Conservation (phyloP, 2,329 filamentous ascomycete species). For the Xylaria sp. region DNA sequence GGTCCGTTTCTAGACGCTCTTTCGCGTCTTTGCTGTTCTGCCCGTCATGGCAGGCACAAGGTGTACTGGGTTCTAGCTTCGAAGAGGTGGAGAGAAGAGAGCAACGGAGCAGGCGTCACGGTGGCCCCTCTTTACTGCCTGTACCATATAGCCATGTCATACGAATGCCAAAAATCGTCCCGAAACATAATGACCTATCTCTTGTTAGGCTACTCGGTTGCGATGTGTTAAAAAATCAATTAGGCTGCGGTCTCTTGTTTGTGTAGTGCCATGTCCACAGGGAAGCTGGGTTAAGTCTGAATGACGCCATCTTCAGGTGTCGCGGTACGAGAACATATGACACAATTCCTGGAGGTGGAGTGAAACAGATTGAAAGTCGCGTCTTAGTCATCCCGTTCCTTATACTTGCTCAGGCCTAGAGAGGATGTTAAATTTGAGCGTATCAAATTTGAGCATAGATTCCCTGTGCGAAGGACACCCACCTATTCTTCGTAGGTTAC, state of each 20-base stretch:
- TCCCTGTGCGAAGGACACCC: neutral
- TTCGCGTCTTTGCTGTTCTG: conserved; percentile 36
- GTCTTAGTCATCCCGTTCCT: neutral
- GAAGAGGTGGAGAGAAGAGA: conserved; percentile 41
- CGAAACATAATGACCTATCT: conserved; percentile 27
- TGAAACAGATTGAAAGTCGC: neutral
- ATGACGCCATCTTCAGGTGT: too few species aligned
- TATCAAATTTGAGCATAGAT: too few species aligned
- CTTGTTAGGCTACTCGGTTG: neutral
- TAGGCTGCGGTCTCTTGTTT: neutral
- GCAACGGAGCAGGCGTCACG: conserved; percentile 45
- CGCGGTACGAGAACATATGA: neutral
- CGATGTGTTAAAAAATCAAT: neutral
- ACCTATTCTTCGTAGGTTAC: neutral
- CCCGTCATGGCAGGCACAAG: conserved; percentile 28
- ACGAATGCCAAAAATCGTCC: conserved; percentile 48
- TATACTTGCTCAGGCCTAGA: neutral
- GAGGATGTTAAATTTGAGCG: neutral
- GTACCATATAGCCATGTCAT: conserved; percentile 51
- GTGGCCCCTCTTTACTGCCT: conserved; percentile 46
- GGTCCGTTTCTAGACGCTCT: conserved; percentile 38
- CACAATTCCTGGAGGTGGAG: neutral
- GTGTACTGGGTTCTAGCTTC: conserved; percentile 41
- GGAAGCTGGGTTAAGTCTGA: neutral
- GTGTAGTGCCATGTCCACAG: neutral